These are phyloP conservation scores for Filosporella fistucella DNA, from an alignment of 495 filamentous ascomycete genomes.

Conservation along the genomic window DNA sequence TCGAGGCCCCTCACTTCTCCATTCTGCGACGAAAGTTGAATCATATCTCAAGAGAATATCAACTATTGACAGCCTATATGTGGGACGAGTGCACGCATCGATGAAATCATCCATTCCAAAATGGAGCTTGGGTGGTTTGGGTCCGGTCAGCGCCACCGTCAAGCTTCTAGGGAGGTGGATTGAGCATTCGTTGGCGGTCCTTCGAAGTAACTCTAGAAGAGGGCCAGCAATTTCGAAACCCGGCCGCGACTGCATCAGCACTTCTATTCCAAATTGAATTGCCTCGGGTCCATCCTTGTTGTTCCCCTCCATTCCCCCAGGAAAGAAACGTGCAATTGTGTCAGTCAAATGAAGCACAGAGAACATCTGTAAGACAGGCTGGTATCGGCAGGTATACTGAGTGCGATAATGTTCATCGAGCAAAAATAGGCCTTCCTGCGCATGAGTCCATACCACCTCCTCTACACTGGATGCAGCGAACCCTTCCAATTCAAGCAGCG, in stretches of 20 bases:
- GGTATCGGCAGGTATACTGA: conserved; percentile 26
- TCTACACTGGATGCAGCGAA: conserved; percentile 14
- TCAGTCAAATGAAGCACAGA: conserved; percentile 30
- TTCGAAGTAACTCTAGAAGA: conserved; percentile 30
- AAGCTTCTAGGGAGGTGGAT: conserved; percentile 18
- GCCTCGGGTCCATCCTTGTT: conserved; percentile 20
- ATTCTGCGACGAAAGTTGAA: conserved; percentile 15
- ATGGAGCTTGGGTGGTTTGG: background rate
- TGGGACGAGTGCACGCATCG: conserved; percentile 29
- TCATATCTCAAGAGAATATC: conserved; percentile 20
- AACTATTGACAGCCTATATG: conserved; percentile 25
- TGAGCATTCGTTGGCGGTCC: conserved; percentile 21
- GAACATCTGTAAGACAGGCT: conserved; percentile 31
- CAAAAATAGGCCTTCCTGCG: conserved; percentile 20
- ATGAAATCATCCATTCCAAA: conserved; percentile 26
- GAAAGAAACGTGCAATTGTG: conserved; percentile 23
- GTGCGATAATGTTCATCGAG: conserved; percentile 24
- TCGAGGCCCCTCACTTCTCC: conserved; percentile 7
- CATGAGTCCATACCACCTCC: conserved; percentile 20
- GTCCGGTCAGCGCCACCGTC: conserved; percentile 4
- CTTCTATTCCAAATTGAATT: conserved; percentile 26
- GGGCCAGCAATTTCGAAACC: conserved; percentile 29
- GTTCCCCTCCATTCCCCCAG: conserved; percentile 12
- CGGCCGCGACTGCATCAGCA: conserved; percentile 24
- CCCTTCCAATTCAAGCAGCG: conserved; percentile 19